Evolutionary conservation across 2,329 filamentous ascomycete genomes (phyloP), one percentile per base, ranked within the genome.

Genomic region (Talaromyces sp.): DNA sequence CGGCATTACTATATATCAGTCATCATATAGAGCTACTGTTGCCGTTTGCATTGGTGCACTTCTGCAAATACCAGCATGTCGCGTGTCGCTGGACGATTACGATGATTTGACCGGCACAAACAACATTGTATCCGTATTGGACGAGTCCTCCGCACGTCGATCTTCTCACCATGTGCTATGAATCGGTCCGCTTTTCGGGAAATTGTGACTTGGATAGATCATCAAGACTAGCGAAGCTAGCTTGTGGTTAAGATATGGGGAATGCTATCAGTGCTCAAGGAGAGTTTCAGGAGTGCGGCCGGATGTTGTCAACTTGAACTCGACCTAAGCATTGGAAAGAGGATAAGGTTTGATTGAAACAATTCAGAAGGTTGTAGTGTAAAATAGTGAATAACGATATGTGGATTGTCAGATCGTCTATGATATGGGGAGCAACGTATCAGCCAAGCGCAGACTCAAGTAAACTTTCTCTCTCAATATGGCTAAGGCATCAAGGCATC

Each of bases 231-330:
- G 25, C 17, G 47, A 51, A n/a, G 25, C 47, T 51, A 51, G 47
- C 15, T 29, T 29, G 47, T 51, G 22, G 47, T 17, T 51, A 17
- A 17, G 13, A 27, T 51, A 51, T 51, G 27, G 51, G 27, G 51
- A 34, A 51, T 34, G 51, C 53, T 13, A 25, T 56, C 31, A 54
- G 51, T 56, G 53, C 53, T 56, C 51, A 34, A 53, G 49, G 27
- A 11, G 15, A 36, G 29, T 34, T 54, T 36, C 51, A 34, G 27
- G 51, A 54, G 49, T 54, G 22, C 13, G 8, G 22, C 25, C 25
- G 49, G 49, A 53, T 27, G 10, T 53, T 5, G 11, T 15, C 47
- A n/a, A 29, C 6, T 34, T 34, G 49, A n/a, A 54, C 15, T 54
- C 17, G 34, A 27, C 49, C 15, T 15, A 5, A 31, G 13, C 15